These are phyloP conservation scores for Fremontodendron californicum DNA, from an alignment of 345 rosid species.

Conservation along the genomic window DNA sequence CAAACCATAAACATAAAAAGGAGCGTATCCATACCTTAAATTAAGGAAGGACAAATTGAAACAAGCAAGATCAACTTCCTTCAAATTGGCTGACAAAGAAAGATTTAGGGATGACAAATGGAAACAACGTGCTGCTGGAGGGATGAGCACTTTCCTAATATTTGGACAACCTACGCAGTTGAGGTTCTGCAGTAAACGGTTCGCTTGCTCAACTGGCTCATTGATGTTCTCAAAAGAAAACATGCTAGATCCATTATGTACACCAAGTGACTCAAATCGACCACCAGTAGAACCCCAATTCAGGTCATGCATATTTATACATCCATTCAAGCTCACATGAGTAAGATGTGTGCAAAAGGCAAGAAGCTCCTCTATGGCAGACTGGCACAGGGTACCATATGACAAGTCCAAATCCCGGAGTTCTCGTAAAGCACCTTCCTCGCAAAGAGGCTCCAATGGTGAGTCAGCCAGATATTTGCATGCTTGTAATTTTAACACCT, in stretches of 20 bases:
- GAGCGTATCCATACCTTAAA: constrained; percentile 51
- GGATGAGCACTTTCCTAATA: constrained; percentile 82
- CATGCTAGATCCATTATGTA: constrained; percentile 19
- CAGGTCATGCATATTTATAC: constrained; percentile 90
- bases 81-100: constrained; percentile 73
- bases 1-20: background rate
- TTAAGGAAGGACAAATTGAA: constrained; percentile 65
- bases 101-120: constrained; percentile 79
- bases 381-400: constrained; percentile 84
- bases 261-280: constrained; percentile 35
- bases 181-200: constrained; percentile 84
- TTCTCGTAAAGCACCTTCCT: constrained; percentile 68
- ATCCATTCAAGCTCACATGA: constrained; percentile 92
- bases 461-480: constrained; percentile 90
- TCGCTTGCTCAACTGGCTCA: constrained; percentile 43
- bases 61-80: constrained; percentile 86
- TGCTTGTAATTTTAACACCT: constrained; percentile 94
- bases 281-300: constrained; percentile 68
- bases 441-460: constrained; percentile 90
- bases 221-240: constrained; percentile 26
- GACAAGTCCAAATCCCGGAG: constrained; percentile 91
- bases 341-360: constrained; percentile 86
- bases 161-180: constrained; percentile 91
- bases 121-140: constrained; percentile 70
- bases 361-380: constrained; percentile 95